Evolutionary conservation across 108 stramenopile species (phyloP), one percentile per base, ranked within the genome.

Genomic region (Aurantiochytrium sp.): DNA sequence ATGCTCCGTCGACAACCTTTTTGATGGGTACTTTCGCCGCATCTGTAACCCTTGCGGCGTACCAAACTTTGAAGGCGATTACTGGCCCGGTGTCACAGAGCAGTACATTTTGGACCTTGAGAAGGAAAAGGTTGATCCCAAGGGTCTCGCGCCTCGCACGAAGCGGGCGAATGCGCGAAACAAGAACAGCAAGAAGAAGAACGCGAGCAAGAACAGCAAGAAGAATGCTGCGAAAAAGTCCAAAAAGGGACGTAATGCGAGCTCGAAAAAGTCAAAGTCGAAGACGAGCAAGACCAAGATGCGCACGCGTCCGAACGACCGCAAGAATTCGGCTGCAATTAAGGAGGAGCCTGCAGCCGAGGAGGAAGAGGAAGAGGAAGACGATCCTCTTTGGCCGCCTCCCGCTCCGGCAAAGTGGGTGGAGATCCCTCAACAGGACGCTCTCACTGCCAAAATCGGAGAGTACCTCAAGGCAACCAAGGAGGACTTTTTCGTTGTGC

Each of bases 31-130:
- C 91, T 97, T 98, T 90, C 89, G 90, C 43, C 45, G 42, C 23
- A 47, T 89, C 59, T 72, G 88, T 96, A 10, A 94, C 96, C 72
- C 89, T 87, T 23, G 88, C 23, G 23, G 76, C 49, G 93, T 99
- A 19, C 99, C 99, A 5, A 98, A 99, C 92, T 96, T 99, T 93
- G 99, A 99, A 69, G 99, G 99, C 51, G 98, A 98, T 90, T 99
- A 99, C 90, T 99, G 98, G 93, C 96, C 96, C 29, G 98, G 96
- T 16, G 99, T 98, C 88, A 97, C 96, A 25, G 99, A 99, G 91
- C 98, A 98, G 90, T 96, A 98, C 90, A 98, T 98, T 92, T 97
- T 97, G 89, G 97, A 97, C 49, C 93, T 97, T 47, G 96, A 96
- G 44, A 96, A 96, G 90, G 91, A 96, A 88, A 92, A 95, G 93